These are phyloP conservation scores for Starmerella powellii DNA, from an alignment of 805 yeast genomes.

Conservation along the genomic window DNA sequence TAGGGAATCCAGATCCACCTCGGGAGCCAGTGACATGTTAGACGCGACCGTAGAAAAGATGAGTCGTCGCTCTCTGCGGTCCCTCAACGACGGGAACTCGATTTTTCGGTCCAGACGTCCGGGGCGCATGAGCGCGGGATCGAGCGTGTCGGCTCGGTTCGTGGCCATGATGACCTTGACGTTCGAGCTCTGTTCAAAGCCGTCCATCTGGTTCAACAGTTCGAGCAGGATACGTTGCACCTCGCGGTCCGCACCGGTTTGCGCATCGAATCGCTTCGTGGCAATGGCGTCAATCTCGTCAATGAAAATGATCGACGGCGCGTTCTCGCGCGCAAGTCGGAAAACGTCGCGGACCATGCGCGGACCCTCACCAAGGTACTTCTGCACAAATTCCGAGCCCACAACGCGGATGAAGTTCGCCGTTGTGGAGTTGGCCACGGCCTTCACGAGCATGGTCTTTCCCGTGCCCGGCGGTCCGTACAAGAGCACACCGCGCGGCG, in stretches of 20 bases:
- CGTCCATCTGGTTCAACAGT: slow-evolving; percentile 96
- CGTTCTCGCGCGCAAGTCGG: slow-evolving; percentile 90
- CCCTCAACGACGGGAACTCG: slow-evolving; percentile 91
- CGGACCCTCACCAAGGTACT: slow-evolving; percentile 98
- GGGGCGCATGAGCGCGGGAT: slow-evolving; percentile 95
- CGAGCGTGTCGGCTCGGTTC: slow-evolving; percentile 97
- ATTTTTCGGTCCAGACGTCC: slow-evolving; percentile 97
- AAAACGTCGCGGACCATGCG: slow-evolving; percentile 99
- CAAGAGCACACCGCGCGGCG: slow-evolving; percentile 92
- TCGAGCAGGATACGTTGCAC: slow-evolving; percentile 96
- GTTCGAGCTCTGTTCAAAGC: slow-evolving; percentile 88
- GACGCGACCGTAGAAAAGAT: slow-evolving; percentile 91
- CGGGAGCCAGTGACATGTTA: slow-evolving; percentile 97
- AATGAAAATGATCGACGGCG: slow-evolving; percentile 92
- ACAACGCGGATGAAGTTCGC: slow-evolving; percentile 94
- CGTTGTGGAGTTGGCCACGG: slow-evolving; percentile 92
- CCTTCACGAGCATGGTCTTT: slow-evolving; percentile 96
- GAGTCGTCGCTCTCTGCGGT: slow-evolving; percentile 93
- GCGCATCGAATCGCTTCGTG: slow-evolving; percentile 97
- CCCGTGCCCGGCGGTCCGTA: slow-evolving; percentile 99
- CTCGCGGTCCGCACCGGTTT: slow-evolving; percentile 98
- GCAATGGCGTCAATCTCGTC: slow-evolving; percentile 99
- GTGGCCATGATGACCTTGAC: slow-evolving; percentile 99
- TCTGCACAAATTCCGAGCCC: slow-evolving; percentile 97
- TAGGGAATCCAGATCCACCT: slow-evolving; percentile 87